Percentiles rank a stretch among this genome's conserved stretches.
Conservation (phyloP, 108 stramenopile species). For the Epithemia pelagica region DNA sequence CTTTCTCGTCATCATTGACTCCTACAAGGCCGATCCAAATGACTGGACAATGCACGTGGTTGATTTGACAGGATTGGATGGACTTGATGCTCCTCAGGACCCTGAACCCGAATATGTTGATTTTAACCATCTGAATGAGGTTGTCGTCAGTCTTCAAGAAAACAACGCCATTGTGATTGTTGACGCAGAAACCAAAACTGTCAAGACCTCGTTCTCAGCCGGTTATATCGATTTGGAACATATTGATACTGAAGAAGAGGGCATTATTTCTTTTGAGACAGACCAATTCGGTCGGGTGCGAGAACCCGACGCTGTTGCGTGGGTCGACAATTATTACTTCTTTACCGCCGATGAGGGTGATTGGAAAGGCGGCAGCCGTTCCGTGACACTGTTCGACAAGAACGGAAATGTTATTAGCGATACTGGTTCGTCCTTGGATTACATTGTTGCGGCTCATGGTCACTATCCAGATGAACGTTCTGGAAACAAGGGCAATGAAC, state of each 20-base stretch:
- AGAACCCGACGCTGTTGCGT: constrained; percentile 66
- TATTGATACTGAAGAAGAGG: constrained; percentile 50
- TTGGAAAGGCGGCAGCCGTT: constrained; percentile 52
- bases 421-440: constrained; percentile 36
- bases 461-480: constrained; percentile 70
- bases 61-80: constrained; percentile 34
- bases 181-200: constrained; percentile 26
- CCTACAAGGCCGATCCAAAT: constrained; percentile 11
- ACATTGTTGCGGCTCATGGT: constrained; percentile 33
- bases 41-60: constrained; percentile 33
- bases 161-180: constrained; percentile 63
- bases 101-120: constrained; percentile 69
- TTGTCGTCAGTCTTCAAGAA: constrained; percentile 61
- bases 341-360: constrained; percentile 73
- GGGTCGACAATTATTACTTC: constrained; percentile 52
- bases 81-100: constrained; percentile 33
- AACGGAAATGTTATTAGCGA: constrained; percentile 37
- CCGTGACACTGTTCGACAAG: constrained; percentile 50
- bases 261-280: constrained; percentile 31
- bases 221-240: constrained; percentile 35
- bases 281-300: constrained; percentile 19
- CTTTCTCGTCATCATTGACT: constrained; percentile 33
- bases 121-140: constrained; percentile 51
- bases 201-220: constrained; percentile 39
- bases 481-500: constrained; percentile 62